phyloP scores from a whole-genome alignment of 164 flowering plant genomes.

The Piper betle region DNA sequence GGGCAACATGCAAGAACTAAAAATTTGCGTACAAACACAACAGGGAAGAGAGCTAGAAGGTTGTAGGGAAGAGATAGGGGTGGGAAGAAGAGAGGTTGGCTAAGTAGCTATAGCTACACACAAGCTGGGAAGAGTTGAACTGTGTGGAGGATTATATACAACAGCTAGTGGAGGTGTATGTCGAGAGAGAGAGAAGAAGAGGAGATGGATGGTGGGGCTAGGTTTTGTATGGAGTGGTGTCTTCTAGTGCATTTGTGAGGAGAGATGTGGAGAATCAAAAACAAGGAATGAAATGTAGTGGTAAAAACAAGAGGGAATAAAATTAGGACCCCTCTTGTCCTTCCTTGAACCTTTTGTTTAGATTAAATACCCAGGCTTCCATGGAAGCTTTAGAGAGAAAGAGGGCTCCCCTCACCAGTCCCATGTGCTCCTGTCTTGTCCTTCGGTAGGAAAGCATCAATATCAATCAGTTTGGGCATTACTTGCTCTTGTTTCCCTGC shows the following conservation, averaged over 20 bases:
- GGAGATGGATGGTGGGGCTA: slow-evolving; percentile 19
- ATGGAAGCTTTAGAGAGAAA: slow-evolving; percentile 3
- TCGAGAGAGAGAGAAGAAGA: slow-evolving; percentile 5
- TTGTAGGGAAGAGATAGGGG: slow-evolving; percentile 1
- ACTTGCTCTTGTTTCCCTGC: slow-evolving; percentile 1
- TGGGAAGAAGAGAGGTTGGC: not conserved
- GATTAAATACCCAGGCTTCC: slow-evolving; percentile 3
- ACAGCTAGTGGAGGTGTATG: not conserved
- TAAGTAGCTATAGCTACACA: slow-evolving; percentile 8
- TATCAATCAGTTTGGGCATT: slow-evolving; percentile 15
- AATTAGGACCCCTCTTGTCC: slow-evolving; percentile 38
- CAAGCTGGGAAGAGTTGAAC: slow-evolving; percentile 5
- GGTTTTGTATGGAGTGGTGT: slow-evolving; percentile 11
- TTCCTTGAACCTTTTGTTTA: slow-evolving; percentile 4
- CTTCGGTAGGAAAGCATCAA: slow-evolving; percentile 43
- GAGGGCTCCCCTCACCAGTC: slow-evolving; percentile 2
- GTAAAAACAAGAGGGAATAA: slow-evolving; percentile 5
- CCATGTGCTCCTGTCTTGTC: slow-evolving; percentile 61
- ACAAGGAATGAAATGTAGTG: slow-evolving; percentile 21
- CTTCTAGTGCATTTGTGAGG: slow-evolving; percentile 28
- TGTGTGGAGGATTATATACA: not conserved
- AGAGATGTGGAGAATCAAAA: slow-evolving; percentile 19
- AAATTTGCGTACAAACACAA: not conserved
- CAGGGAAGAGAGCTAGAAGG: not conserved
- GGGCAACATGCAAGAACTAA: not conserved